Base-by-base conservation (phyloP, 345 rosid species). In the Crucihimalaya himalaica region DNA sequence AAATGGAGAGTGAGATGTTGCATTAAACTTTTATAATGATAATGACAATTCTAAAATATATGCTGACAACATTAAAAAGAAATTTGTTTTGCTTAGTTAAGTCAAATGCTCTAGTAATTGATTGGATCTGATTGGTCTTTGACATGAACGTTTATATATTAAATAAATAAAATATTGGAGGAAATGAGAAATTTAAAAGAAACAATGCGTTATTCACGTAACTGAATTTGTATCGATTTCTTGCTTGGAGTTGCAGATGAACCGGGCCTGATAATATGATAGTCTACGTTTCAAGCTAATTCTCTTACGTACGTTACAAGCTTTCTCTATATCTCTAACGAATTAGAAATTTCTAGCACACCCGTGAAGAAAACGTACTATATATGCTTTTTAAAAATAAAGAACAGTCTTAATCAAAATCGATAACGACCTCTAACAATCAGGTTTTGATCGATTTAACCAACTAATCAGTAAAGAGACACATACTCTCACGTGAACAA, bases 401-500 rank as follows among this genome's bases (percentile, higher is more conserved):
- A 40, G 20, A n/a, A 25, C 23, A 15, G 34, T 15, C 20, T 42
- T 42, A 62, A 42, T 54, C 68, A 16, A 63, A 40, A 64, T 12
- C 19, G 31, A 50, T 19, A 53, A 67, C n/a, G 16, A 68, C 70
- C 29, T 65, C 18, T 48, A 65, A 63, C 53, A 18, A 18, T 48
- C 15, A 16, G 42, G 32, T 34, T 39, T 50, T 37, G 40, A 68
- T 39, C 51, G 35, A 34, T 39, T 16, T 6, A 51, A 50, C 12
- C 34, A 66, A 35, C n/a, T 23, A 3, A 23, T 15, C 46, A 51
- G 6, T 37, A 67, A 67, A 53, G 25, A 58, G 35, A 66, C 7
- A 52, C 18, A 25, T 52, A 37, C 55, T 43, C 43, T 43, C 64
- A 69, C 64, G 65, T 56, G 34, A 69, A 19, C 6, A 42, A n/a